These are phyloP conservation scores for Aegilops tauschii DNA, from an alignment of 176 grass and related monocot genomes.

Conservation along the genomic window DNA sequence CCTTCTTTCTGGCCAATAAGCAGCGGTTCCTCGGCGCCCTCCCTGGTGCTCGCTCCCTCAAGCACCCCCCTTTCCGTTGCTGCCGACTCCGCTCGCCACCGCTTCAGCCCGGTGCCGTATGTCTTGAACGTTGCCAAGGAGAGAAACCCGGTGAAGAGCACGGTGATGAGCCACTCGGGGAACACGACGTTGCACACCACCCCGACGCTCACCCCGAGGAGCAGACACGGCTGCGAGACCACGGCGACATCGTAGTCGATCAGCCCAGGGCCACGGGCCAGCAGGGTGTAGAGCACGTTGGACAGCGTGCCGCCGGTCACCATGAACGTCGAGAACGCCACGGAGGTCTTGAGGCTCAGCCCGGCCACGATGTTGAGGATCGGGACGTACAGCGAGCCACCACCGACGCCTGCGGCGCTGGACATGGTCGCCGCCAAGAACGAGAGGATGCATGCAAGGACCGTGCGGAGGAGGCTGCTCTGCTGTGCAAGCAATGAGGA, in stretches of 20 bases:
- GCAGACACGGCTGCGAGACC: slow-evolving; percentile 66
- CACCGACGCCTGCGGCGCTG: slow-evolving; percentile 66
- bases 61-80: not conserved
- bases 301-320: slow-evolving; percentile 58
- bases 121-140: slow-evolving; percentile 46
- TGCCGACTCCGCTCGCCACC: not conserved
- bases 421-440: slow-evolving; percentile 64
- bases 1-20: not conserved
- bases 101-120: slow-evolving; percentile 29
- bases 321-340: slow-evolving; percentile 71
- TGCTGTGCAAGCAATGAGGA: not conserved
- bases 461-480: not conserved
- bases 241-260: slow-evolving; percentile 74
- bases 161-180: slow-evolving; percentile 90
- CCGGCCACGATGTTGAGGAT: slow-evolving; percentile 70
- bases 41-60: not conserved
- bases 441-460: slow-evolving; percentile 44
- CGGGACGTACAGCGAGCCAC: slow-evolving; percentile 72
- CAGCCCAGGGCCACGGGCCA: not conserved
- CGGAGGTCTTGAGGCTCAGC: slow-evolving; percentile 58
- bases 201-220: slow-evolving; percentile 79
- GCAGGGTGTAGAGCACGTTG: slow-evolving; percentile 63
- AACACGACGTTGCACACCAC: slow-evolving; percentile 76
- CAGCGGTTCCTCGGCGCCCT: not conserved
- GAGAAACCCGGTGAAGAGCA: slow-evolving; percentile 46